phyloP scores from a whole-genome alignment of 2,329 filamentous ascomycete genomes.

The Alternaria brassicae region DNA sequence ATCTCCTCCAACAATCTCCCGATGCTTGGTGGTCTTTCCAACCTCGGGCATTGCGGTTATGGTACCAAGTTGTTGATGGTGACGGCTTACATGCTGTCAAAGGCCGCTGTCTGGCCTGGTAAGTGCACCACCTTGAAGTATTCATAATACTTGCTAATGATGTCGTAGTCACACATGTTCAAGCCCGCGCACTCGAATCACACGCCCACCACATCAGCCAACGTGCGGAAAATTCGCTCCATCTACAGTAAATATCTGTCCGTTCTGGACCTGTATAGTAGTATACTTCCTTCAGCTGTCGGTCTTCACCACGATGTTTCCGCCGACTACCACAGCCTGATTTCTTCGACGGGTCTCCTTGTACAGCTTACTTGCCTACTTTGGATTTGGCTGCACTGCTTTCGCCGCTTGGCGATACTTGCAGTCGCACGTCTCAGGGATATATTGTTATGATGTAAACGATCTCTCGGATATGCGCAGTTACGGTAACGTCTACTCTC shows the following conservation, averaged over 20 bases:
- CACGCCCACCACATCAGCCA: constrained; percentile 70
- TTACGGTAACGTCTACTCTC: not conserved
- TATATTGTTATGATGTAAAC: not conserved
- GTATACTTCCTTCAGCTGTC: not conserved
- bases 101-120: constrained; percentile 93
- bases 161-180: constrained; percentile 68
- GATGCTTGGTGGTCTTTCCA: constrained; percentile 61
- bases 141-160: constrained; percentile 32
- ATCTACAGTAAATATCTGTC: constrained; percentile 35
- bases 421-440: not conserved
- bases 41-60: constrained; percentile 71
- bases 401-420: not conserved
- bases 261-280: constrained; percentile 30
- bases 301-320: not conserved
- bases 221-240: constrained; percentile 60
- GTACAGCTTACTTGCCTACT: constrained; percentile 8
- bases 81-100: constrained; percentile 85
- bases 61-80: constrained; percentile 84
- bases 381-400: not conserved
- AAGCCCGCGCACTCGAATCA: constrained; percentile 69
- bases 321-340: not conserved
- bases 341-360: not conserved
- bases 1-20: constrained; percentile 57
- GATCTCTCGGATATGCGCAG: not conserved
- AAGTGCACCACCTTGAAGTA: constrained; percentile 48